phyloP scores from a whole-genome alignment of 2,329 filamentous ascomycete genomes.

The Arthroderma uncinatum region DNA sequence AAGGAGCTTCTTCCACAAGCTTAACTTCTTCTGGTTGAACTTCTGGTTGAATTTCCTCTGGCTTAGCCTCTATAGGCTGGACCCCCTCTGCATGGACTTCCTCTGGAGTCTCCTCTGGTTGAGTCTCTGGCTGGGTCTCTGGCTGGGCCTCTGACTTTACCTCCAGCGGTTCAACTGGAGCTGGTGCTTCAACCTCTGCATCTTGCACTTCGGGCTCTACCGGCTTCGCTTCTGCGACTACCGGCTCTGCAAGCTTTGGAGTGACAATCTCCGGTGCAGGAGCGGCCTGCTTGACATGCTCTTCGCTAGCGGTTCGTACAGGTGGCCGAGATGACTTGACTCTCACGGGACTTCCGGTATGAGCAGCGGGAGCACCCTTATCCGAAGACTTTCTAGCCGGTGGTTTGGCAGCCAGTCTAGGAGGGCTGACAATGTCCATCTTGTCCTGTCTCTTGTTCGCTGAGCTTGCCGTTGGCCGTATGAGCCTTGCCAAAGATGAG shows the following conservation, averaged over 20 bases:
- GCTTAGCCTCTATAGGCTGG: no score
- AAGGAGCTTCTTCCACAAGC: not conserved
- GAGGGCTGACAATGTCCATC: constrained; percentile 32
- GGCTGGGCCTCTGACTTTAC: not conserved
- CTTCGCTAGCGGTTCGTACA: not conserved
- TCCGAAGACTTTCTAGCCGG: constrained; percentile 4
- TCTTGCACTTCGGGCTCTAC: not conserved
- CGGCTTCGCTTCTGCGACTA: not conserved
- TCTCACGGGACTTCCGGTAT: constrained; percentile 2
- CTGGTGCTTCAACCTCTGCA: not conserved
- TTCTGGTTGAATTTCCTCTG: no score
- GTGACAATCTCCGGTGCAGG: not conserved
- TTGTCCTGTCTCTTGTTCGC: constrained; percentile 41
- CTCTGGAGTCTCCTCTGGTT: not conserved
- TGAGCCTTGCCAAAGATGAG: constrained; percentile 41
- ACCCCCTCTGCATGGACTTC: not conserved
- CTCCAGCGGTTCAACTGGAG: not conserved
- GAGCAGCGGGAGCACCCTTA: not conserved
- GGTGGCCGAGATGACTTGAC: constrained; percentile 4
- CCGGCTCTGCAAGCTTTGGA: not conserved
- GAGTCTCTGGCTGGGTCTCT: not conserved
- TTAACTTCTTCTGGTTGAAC: not conserved
- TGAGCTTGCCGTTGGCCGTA: constrained; percentile 42
- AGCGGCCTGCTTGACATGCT: not conserved
- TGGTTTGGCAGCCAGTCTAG: constrained; percentile 17